Evolutionary conservation across 1,284 basidiomycete genomes (phyloP).

Genomic region (Xerocomus nothofagi): DNA sequence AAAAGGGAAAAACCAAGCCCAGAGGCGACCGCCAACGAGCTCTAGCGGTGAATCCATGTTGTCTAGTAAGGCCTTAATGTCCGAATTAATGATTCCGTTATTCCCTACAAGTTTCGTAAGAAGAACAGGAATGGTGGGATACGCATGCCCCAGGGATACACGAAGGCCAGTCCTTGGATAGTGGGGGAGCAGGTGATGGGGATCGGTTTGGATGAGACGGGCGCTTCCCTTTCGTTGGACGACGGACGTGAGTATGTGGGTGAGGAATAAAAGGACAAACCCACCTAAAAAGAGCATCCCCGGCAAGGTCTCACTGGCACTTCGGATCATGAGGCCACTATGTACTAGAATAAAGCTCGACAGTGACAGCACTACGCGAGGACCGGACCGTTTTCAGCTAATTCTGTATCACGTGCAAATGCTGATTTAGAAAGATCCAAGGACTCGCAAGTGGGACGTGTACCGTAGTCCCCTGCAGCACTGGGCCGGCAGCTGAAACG

Average conservation of each 20-base stretch:
- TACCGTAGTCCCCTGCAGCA: too few relatives aligned
- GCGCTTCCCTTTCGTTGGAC: neutral
- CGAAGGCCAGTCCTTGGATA: neutral
- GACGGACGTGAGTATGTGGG: neutral
- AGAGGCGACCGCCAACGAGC: slow-evolving; percentile 19
- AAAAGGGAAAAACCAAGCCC: slow-evolving; percentile 17
- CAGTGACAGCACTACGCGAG: too few relatives aligned
- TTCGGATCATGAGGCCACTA: too few relatives aligned
- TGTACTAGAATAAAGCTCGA: too few relatives aligned
- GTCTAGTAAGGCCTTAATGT: neutral
- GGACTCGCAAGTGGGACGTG: too few relatives aligned
- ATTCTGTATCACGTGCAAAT: too few relatives aligned
- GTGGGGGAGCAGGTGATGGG: neutral
- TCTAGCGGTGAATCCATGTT: slow-evolving; percentile 26
- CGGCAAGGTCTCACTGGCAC: neutral
- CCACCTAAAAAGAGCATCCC: slow-evolving; percentile 13
- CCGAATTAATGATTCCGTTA: neutral
- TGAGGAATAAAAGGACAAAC: neutral
- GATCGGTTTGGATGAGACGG: neutral
- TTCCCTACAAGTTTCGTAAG: neutral
- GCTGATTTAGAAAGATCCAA: too few relatives aligned
- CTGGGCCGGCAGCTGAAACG: too few relatives aligned
- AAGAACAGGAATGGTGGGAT: neutral
- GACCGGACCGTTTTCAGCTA: too few relatives aligned
- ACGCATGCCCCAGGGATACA: neutral